Evolutionary conservation across 768 basidiomycete genomes (phyloP), one percentile per base, ranked within the genome.

Genomic region (Mycena albidolilacea): DNA sequence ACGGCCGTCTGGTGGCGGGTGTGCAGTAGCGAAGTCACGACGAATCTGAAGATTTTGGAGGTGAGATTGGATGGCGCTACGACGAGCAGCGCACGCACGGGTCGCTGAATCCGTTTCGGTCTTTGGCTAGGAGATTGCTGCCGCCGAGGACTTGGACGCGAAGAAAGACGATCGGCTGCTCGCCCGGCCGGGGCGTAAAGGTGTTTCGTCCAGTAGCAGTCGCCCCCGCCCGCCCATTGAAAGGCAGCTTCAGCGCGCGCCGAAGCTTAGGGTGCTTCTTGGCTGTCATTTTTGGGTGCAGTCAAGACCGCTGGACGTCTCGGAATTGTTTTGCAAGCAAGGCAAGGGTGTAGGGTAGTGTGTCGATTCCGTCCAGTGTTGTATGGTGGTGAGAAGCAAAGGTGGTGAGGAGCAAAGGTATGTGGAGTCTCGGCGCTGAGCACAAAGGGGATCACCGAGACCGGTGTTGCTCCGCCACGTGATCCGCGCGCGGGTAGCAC

Each of bases 1-100:
- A 94, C 93, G 0, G 95, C 90, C 0, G 97, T 98, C 38, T 92
- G 89, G 43, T 90, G 85, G 11, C 91, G 86, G 3, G 84, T 87
- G 68, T 85, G 88, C 41, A 90, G 85, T 55, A 92, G 80, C 4
- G 89, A 92, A 37, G 90, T 91, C 75, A 87, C 91, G 78, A 93
- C 93, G 81, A 91, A 95, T 19, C 91, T 97, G 10, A 4, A 75
- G 7, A 30, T n/a, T 43, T 50, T 39, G 43, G n/a, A 55, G n/a
- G 30, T 30, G 30, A 30, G 4, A 67, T 10, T 64, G 19, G 60
- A 59, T 30, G 21, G 44, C 35, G 3, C 12, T 7, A 64, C 35
- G 61, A 52, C 50, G 23, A 64, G 58, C 9, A 63, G 17, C 43
- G 57, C 15, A 87, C 93, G 79, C 78, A 96, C 90, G 95, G 94